Base-by-base conservation (phyloP, 371 early-diverging fungal species). In the Funneliformis caledonium region DNA sequence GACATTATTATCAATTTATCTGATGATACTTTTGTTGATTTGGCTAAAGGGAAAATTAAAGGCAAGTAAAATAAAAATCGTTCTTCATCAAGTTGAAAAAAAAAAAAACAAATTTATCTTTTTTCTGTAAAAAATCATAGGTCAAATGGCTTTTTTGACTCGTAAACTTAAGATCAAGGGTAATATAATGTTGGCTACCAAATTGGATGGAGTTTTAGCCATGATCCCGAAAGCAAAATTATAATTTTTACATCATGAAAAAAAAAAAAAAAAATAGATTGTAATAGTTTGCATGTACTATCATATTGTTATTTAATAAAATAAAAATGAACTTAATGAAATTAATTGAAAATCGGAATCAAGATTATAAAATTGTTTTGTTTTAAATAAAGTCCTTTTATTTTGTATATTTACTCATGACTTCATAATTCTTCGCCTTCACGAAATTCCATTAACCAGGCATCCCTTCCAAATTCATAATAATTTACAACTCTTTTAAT, bases 141-240 rank as follows among this genome's bases (percentile, higher is more conserved):
- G 91, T 31, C 95, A 95, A 88, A 89, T 92, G 82, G 94, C 95
- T 7, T 96, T 95, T 84, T 93, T 94, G 94, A 75, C 84, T 3
- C 95, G 96, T 45, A 95, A 92, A 88, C 88, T 96, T 84, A 96
- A 96, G 88, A 87, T 95, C 82, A 94, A 95, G 88, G 96, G 96
- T 61, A 89, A 93, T 70, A 91, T 96, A 83, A 93, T 94, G 93
- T 87, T 90, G 45, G 91, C 91, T 22, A 88, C 89, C 75, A 90
- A 93, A 84, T 87, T 95, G 16, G 94, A 83, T 42, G 61, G 45
- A 4, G 60, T 83, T 19, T 78, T 83, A 14, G 31, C n/a, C 16
- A 56, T 11, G 26, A 11, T 47, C 10, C 68, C 77, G 19, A 75
- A 61, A 43, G 50, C 80, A 3, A 80, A 80, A 56, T 52, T 80